phyloP scores from a whole-genome alignment of 805 yeast genomes.

The Nakazawaea siamensis region DNA sequence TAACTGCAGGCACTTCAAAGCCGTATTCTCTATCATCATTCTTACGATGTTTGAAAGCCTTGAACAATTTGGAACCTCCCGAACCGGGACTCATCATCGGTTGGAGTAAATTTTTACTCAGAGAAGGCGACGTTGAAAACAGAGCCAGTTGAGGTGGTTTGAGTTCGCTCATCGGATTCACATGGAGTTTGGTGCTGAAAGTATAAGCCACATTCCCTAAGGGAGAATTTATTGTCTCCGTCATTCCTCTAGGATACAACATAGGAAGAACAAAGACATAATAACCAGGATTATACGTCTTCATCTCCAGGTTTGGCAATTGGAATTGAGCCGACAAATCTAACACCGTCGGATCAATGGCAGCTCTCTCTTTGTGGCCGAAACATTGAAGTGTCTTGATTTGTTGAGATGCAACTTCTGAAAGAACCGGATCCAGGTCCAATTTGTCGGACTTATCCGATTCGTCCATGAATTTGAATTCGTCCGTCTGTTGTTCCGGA shows the following conservation, averaged over 20 bases:
- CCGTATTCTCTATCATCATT: conserved; percentile 8
- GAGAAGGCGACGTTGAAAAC: conserved; percentile 25
- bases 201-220: conserved; percentile 40
- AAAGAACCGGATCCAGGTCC: conserved; percentile 14
- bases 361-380: conserved; percentile 3
- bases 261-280: conserved; percentile 63
- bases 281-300: conserved; percentile 49
- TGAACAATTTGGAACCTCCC: conserved; percentile 9
- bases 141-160: conserved; percentile 23
- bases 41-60: conserved; percentile 10
- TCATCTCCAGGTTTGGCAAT: neutral
- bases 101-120: no score
- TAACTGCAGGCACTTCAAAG: conserved; percentile 16
- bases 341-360: neutral
- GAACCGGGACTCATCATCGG: no score
- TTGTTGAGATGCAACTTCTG: conserved; percentile 4
- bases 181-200: conserved; percentile 31
- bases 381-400: conserved; percentile 3
- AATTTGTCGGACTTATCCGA: conserved; percentile 21
- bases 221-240: conserved; percentile 50
- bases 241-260: conserved; percentile 50
- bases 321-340: conserved; percentile 1
- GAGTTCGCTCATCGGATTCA: conserved; percentile 18
- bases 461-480: conserved; percentile 9
- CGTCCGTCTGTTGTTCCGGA: neutral